Conservation (phyloP, 2,329 filamentous ascomycete species). For the Akanthomyces muscarius region DNA sequence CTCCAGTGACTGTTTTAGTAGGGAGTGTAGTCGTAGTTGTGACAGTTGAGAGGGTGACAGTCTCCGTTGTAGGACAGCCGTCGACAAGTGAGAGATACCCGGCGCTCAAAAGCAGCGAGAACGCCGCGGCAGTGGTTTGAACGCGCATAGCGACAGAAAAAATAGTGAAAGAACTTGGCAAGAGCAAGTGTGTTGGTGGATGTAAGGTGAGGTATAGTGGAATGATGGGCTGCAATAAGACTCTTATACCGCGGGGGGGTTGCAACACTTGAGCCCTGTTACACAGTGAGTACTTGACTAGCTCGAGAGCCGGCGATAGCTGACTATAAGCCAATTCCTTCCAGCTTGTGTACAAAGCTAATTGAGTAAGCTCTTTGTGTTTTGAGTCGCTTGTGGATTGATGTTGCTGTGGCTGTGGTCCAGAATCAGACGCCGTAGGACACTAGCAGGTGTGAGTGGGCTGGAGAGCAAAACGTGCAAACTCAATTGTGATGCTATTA, state of each 20-base stretch:
- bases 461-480: not conserved
- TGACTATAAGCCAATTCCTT: not conserved
- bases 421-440: not conserved
- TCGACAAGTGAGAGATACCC: not conserved
- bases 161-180: not conserved
- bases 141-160: not conserved
- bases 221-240: constrained; percentile 1
- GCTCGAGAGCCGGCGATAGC: not conserved
- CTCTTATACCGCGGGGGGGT: constrained; percentile 6
- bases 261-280: not conserved
- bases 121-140: not conserved
- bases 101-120: constrained; percentile 2
- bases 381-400: not conserved
- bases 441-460: constrained; percentile 2
- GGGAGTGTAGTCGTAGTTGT: constrained; percentile 1
- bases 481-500: not conserved
- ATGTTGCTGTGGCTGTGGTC: not conserved
- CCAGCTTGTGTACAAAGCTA: not conserved
- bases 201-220: not conserved
- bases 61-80: not conserved
- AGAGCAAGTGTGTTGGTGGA: not conserved
- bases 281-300: not conserved
- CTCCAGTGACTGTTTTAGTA: not conserved
- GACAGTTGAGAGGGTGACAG: not conserved
- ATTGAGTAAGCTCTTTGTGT: not conserved